Conservation (phyloP, 2,329 filamentous ascomycete genomes). For the Atkinsonella hypoxylon region DNA sequence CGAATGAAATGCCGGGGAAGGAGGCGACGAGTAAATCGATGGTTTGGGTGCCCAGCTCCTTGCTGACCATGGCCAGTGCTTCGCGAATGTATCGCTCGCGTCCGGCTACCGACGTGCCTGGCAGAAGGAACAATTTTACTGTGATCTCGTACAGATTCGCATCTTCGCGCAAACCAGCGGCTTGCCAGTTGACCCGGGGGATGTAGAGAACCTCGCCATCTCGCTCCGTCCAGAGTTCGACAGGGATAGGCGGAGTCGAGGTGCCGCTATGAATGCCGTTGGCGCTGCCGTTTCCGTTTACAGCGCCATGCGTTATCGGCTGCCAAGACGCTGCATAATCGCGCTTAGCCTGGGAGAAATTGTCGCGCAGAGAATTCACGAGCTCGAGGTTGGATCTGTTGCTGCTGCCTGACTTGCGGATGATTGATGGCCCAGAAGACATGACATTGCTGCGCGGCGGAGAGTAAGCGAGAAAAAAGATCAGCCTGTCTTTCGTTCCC, state of each 20-base stretch:
- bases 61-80: conserved; percentile 68
- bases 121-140: conserved; percentile 88
- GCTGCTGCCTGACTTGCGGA: conserved; percentile 57
- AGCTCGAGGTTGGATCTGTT: conserved; percentile 89
- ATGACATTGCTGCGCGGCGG: conserved; percentile 59
- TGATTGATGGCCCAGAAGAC: conserved; percentile 69
- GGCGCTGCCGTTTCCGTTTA: conserved; percentile 18
- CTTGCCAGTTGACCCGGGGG: conserved; percentile 62
- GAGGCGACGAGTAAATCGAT: conserved; percentile 87
- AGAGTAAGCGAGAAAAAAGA: background rate
- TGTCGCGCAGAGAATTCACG: conserved; percentile 74
- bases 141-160: conserved; percentile 83
- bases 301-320: conserved; percentile 19
- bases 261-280: conserved; percentile 20
- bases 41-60: conserved; percentile 61
- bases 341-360: conserved; percentile 64
- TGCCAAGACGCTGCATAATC: conserved; percentile 32
- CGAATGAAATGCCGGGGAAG: conserved; percentile 87
- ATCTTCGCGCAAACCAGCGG: conserved; percentile 67
- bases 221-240: conserved; percentile 55
- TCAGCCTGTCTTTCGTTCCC: background rate
- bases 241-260: conserved; percentile 14
- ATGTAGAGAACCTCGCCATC: conserved; percentile 56
- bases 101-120: conserved; percentile 50
- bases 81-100: conserved; percentile 62